A percentile compares a stretch with the other conserved stretches of the same genome.
Evolutionary conservation across 2,329 filamentous ascomycete genomes (phyloP).

Genomic region (Catunica adiposa): DNA sequence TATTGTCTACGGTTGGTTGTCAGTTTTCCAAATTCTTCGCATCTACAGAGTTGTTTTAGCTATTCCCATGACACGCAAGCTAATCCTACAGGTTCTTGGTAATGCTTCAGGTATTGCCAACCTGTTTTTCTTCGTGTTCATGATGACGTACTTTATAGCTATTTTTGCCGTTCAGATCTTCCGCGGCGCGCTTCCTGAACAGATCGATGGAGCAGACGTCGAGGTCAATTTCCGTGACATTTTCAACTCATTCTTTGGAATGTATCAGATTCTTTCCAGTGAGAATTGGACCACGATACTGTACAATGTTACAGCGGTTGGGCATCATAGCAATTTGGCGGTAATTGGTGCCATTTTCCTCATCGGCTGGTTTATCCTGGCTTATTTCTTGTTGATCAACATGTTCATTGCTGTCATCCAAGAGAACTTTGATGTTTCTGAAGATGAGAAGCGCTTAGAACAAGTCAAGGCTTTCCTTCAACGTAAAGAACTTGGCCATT

Average conservation of each 20-base stretch:
- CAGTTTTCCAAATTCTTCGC: conserved; percentile 81
- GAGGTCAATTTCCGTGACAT: conserved; percentile 72
- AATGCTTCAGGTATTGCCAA: conserved; percentile 88
- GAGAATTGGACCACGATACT: conserved; percentile 89
- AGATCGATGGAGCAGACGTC: conserved; percentile 44
- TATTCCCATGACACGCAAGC: conserved; percentile 67
- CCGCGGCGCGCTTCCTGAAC: conserved; percentile 63
- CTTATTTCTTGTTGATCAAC: conserved; percentile 91
- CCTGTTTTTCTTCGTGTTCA: conserved; percentile 86
- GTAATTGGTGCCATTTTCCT: conserved; percentile 90
- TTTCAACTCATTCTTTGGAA: conserved; percentile 89
- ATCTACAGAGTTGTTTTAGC: conserved; percentile 85
- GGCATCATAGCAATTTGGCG: conserved; percentile 49
- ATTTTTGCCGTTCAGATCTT: conserved; percentile 92
- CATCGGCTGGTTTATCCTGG: conserved; percentile 87
- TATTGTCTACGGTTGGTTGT: conserved; percentile 69
- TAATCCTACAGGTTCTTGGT: conserved; percentile 76
- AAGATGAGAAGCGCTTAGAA: conserved; percentile 92
- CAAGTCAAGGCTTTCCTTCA: conserved; percentile 92
- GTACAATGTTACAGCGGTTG: conserved; percentile 62
- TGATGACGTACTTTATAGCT: conserved; percentile 83
- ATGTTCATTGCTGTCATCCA: conserved; percentile 99
- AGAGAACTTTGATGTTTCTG: conserved; percentile 96
- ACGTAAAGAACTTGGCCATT: conserved; percentile 65
- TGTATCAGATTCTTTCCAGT: conserved; percentile 93